phyloP scores from a whole-genome alignment of 345 rosid species.

The Arabidopsis arenosa region DNA sequence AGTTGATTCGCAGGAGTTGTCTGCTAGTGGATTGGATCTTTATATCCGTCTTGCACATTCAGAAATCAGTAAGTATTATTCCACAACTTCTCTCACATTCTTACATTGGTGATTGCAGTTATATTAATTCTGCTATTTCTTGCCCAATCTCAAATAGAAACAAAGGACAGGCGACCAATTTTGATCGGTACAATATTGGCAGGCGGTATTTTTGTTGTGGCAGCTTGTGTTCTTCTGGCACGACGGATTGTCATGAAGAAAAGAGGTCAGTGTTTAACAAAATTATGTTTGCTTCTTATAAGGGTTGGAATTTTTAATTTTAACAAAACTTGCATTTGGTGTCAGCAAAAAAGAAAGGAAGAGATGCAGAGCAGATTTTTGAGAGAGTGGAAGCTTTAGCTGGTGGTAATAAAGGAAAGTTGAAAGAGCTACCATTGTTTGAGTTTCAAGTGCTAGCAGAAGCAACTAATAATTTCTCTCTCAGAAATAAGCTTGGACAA shows the following conservation, averaged over 20 bases:
- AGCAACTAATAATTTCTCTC: constrained; percentile 50
- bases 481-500: constrained; percentile 53
- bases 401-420: constrained; percentile 45
- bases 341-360: constrained; percentile 37
- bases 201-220: constrained; percentile 33
- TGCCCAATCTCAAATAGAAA: constrained; percentile 22
- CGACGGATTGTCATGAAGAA: constrained; percentile 27
- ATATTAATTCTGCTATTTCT: constrained; percentile 7
- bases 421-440: constrained; percentile 49
- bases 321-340: constrained; percentile 8
- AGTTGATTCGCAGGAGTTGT: constrained; percentile 48
- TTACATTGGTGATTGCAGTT: constrained; percentile 1
- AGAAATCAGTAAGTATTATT: constrained; percentile 50
- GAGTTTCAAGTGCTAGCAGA: constrained; percentile 52
- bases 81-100: background rate
- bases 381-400: constrained; percentile 48
- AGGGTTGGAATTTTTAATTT: background rate
- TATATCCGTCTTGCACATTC: constrained; percentile 53
- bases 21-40: constrained; percentile 50
- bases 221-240: constrained; percentile 36
- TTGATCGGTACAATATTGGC: constrained; percentile 28
- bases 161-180: constrained; percentile 28
- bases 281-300: constrained; percentile 23
- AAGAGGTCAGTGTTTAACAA: constrained; percentile 30
- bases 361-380: constrained; percentile 37